phyloP scores from a whole-genome alignment of 306 rosid genomes.

The Dalbergia cochinchinensis region DNA sequence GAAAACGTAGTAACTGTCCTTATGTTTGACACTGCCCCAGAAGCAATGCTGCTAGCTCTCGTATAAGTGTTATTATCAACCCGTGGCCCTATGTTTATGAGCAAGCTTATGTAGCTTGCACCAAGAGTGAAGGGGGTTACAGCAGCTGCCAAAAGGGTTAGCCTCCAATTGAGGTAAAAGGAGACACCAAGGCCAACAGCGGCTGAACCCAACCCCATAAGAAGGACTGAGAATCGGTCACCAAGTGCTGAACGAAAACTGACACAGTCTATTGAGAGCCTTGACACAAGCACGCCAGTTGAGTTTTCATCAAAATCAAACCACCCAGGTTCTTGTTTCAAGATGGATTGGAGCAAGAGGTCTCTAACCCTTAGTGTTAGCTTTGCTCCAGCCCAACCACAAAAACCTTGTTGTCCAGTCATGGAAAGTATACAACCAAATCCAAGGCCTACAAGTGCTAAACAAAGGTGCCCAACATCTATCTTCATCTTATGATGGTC shows the following conservation, averaged over 20 bases:
- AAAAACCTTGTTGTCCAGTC: constrained; percentile 95
- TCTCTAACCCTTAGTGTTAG: constrained; percentile 83
- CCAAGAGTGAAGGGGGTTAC: constrained; percentile 92
- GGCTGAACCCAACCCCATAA: constrained; percentile 91
- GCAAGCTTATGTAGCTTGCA: constrained; percentile 83
- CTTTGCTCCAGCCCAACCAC: constrained; percentile 95
- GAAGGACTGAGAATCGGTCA: constrained; percentile 80
- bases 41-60: constrained; percentile 87
- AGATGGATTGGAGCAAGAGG: constrained; percentile 75
- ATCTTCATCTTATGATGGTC: constrained; percentile 54
- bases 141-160: constrained; percentile 78
- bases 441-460: constrained; percentile 78
- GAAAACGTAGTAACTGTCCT: constrained; percentile 88
- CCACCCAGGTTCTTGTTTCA: constrained; percentile 96
- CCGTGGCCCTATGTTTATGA: constrained; percentile 75
- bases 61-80: constrained; percentile 75
- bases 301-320: constrained; percentile 90
- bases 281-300: constrained; percentile 73
- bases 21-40: constrained; percentile 89
- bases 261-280: constrained; percentile 74
- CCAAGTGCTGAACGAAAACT: constrained; percentile 79
- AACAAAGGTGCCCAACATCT: constrained; percentile 65
- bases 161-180: constrained; percentile 60
- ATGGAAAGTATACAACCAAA: constrained; percentile 76
- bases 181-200: constrained; percentile 75